Evolutionary conservation across 345 rosid genomes (phyloP).

Genomic region (Cardamine occulta): DNA sequence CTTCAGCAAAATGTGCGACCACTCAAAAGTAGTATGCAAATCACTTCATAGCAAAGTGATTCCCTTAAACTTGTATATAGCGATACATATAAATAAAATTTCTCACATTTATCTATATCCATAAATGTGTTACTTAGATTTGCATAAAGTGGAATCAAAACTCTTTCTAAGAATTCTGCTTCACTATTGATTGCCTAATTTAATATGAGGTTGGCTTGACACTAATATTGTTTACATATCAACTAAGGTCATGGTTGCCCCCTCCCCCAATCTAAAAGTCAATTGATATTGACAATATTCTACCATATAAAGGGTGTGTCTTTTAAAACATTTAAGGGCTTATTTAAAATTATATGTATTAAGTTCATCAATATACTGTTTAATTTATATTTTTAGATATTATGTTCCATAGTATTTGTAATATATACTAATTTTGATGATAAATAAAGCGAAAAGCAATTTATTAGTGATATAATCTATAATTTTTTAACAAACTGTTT

Average conservation of each 20-base stretch:
- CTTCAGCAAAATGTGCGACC: slow-evolving; percentile 30
- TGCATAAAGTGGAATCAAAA: slow-evolving; percentile 31
- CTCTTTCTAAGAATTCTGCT: slow-evolving; percentile 9
- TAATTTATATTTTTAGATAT: too few relatives aligned
- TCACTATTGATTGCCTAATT: background rate
- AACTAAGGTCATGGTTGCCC: background rate
- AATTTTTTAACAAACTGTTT: too few relatives aligned
- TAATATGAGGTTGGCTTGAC: slow-evolving; percentile 13
- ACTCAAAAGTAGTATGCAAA: slow-evolving; percentile 28
- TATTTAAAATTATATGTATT: background rate
- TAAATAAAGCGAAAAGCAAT: too few relatives aligned
- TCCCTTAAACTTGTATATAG: slow-evolving; percentile 16
- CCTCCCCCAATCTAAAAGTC: background rate
- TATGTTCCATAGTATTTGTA: too few relatives aligned
- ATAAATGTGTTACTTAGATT: slow-evolving; percentile 23
- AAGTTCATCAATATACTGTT: background rate
- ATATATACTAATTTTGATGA: too few relatives aligned
- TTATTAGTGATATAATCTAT: too few relatives aligned
- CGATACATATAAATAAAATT: background rate
- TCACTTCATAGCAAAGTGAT: slow-evolving; percentile 37
- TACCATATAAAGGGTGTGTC: background rate
- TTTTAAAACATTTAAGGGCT: background rate
- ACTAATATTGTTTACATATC: slow-evolving; percentile 2
- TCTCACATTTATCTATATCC: background rate
- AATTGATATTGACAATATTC: background rate